These are phyloP conservation scores for Microthlaspi erraticum DNA, from an alignment of 345 rosid genomes.

Conservation along the genomic window DNA sequence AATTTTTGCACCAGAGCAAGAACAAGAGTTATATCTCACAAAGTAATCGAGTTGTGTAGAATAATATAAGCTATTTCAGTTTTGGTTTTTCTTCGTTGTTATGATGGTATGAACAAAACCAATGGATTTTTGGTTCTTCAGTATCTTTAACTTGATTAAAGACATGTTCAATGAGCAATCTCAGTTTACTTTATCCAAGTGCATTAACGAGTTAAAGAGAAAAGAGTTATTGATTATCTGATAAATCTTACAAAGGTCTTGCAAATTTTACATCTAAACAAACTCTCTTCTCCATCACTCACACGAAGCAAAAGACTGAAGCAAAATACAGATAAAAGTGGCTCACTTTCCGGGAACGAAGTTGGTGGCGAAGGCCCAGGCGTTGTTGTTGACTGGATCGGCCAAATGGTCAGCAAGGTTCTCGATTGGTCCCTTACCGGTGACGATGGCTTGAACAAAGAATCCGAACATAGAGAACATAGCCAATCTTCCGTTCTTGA, in stretches of 20 bases:
- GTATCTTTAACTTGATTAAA: neutral
- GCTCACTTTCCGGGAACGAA: slow-evolving; percentile 59
- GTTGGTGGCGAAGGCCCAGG: slow-evolving; percentile 63
- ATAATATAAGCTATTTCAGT: neutral
- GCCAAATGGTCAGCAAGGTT: slow-evolving; percentile 86
- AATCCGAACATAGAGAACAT: slow-evolving; percentile 91
- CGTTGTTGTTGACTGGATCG: slow-evolving; percentile 84
- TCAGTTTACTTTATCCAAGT: neutral
- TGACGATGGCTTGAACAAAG: slow-evolving; percentile 87
- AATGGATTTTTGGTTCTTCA: slow-evolving; percentile 9
- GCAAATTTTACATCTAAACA: slow-evolving; percentile 32
- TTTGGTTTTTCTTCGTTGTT: slow-evolving; percentile 1
- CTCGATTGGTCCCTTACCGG: slow-evolving; percentile 79
- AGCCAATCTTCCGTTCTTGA: slow-evolving; percentile 82
- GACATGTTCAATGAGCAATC: neutral
- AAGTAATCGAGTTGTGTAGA: slow-evolving; percentile 2
- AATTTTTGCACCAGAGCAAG: slow-evolving; percentile 22
- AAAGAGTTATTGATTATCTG: slow-evolving; percentile 32
- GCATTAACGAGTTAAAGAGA: slow-evolving; percentile 1
- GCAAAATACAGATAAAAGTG: slow-evolving; percentile 27
- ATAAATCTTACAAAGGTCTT: slow-evolving; percentile 28
- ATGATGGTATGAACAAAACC: neutral
- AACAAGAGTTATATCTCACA: neutral
- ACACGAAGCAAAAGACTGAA: slow-evolving; percentile 37
- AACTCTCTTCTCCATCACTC: slow-evolving; percentile 34